phyloP scores from a whole-genome alignment of 352 stramenopile genomes.

The Phytophthora litchii region DNA sequence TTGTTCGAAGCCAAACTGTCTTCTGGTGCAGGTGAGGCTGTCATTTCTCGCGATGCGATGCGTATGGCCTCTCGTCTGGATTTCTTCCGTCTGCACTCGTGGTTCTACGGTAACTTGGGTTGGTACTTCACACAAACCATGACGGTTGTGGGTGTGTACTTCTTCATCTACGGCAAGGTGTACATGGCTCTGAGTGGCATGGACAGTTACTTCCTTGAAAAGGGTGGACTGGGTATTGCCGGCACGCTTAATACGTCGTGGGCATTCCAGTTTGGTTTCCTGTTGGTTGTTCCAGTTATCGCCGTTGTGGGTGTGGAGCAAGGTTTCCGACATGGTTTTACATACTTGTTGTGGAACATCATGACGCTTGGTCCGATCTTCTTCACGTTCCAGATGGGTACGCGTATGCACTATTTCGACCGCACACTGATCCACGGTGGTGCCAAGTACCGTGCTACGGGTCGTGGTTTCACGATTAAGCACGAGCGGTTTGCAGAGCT shows the following conservation, averaged over 20 bases:
- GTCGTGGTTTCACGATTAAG: constrained; percentile 98
- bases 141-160: constrained; percentile 97
- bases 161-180: constrained; percentile 98
- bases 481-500: constrained; percentile 98
- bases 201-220: constrained; percentile 91
- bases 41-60: constrained; percentile 96
- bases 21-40: constrained; percentile 97
- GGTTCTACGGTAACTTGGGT: constrained; percentile 98
- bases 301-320: constrained; percentile 97
- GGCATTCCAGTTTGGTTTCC: constrained; percentile 95
- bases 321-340: constrained; percentile 94
- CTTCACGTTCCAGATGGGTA: constrained; percentile 99
- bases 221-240: constrained; percentile 93
- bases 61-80: constrained; percentile 96
- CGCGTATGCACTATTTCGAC: constrained; percentile 98
- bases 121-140: constrained; percentile 99
- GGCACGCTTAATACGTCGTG: constrained; percentile 96
- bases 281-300: constrained; percentile 97
- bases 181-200: constrained; percentile 95
- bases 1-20: constrained; percentile 98
- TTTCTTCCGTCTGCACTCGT: constrained; percentile 97
- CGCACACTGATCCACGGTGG: constrained; percentile 97
- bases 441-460: constrained; percentile 97
- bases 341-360: constrained; percentile 94
- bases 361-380: constrained; percentile 98